Evolutionary conservation across 2,329 filamentous ascomycete genomes (phyloP), one percentile per base, ranked within the genome.

Genomic region (Apiospora malaysiana): DNA sequence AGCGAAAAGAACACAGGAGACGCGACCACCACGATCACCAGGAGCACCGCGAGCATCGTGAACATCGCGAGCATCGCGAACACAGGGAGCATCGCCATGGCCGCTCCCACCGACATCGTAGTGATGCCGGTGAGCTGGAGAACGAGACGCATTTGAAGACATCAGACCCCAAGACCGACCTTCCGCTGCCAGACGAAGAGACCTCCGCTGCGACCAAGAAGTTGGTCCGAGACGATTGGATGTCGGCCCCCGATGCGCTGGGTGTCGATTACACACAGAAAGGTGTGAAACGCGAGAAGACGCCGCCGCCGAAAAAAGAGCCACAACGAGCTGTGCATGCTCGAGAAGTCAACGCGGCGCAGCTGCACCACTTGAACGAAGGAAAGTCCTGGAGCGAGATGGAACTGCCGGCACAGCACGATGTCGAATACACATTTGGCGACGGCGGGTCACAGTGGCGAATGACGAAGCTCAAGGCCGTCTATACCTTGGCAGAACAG

Each of bases 371-470:
- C 72, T 76, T 93, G 12, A 87, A 90, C 46, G 85, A 88, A 16
- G 87, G 88, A 2, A 90, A 87, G 68, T 82, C 81, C 0, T 73
- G 86, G 2, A 87, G 89, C 40, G 85, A 89, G 18, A 79, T 89
- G 12, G 83, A 86, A 27, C 80, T 88, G 8, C 85, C 87, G 1
- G 84, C 86, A 0, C 82, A 89, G 63, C 85, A 90, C 69, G 88
- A 93, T 70, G 89, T 97, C 10, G 85, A 89, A 71, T 99, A 98
- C 79, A 93, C 85, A 0, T 97, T 99, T 81, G 96, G 97, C 23
- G 96, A 99, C 79, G 84, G 89, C 8, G 95, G 96, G 0, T 95
- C 95, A 18, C 90, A 94, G 76, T 99, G 97, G 96, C 91, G 97
- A 68, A 97, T 99, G 95, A 97, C 92, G 7, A 98, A 95, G 81